A percentile compares a stretch with the other conserved stretches of the same genome.
Evolutionary conservation across 164 flowering plant genomes (phyloP).

Genomic region (Stephania cephalantha): DNA sequence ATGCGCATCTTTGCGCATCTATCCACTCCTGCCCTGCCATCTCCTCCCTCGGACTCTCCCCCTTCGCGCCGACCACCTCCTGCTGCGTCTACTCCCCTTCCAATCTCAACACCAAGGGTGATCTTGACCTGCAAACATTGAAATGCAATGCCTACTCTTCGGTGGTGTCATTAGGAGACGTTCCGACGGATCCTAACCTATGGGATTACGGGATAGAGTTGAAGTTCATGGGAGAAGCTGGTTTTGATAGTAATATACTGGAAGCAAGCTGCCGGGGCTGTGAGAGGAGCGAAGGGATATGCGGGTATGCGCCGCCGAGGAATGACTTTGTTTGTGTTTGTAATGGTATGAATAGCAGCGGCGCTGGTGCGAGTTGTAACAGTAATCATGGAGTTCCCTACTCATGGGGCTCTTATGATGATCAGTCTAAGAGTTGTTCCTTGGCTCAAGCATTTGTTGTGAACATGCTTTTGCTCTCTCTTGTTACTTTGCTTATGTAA

Average conservation of each 20-base stretch:
- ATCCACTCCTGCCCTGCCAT: slow-evolving; percentile 39
- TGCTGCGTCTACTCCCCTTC: slow-evolving; percentile 54
- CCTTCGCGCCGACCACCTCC: slow-evolving; percentile 32
- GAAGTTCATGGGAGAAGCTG: slow-evolving; percentile 23
- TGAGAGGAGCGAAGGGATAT: slow-evolving; percentile 34
- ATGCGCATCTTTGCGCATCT: slow-evolving; percentile 33
- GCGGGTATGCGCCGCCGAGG: slow-evolving; percentile 39
- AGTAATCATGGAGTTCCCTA: too few relatives aligned
- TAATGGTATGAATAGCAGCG: slow-evolving; percentile 30
- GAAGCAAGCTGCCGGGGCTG: slow-evolving; percentile 29
- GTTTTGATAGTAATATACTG: slow-evolving; percentile 17
- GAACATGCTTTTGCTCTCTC: too few relatives aligned
- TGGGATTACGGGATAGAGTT: slow-evolving; percentile 43
- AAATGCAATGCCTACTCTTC: slow-evolving; percentile 32
- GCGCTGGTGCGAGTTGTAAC: too few relatives aligned
- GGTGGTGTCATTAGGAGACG: slow-evolving; percentile 31
- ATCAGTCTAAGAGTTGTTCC: too few relatives aligned
- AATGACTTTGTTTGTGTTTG: slow-evolving; percentile 37
- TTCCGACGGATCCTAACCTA: slow-evolving; percentile 34
- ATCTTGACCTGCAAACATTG: slow-evolving; percentile 24
- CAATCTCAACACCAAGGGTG: slow-evolving; percentile 35
- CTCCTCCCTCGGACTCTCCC: slow-evolving; percentile 28
- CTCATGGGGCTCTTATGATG: too few relatives aligned
- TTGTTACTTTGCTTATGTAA: too few relatives aligned
- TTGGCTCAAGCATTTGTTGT: too few relatives aligned